These are phyloP conservation scores for Atalantia buxifolia DNA, from an alignment of 345 rosid species.

Conservation along the genomic window DNA sequence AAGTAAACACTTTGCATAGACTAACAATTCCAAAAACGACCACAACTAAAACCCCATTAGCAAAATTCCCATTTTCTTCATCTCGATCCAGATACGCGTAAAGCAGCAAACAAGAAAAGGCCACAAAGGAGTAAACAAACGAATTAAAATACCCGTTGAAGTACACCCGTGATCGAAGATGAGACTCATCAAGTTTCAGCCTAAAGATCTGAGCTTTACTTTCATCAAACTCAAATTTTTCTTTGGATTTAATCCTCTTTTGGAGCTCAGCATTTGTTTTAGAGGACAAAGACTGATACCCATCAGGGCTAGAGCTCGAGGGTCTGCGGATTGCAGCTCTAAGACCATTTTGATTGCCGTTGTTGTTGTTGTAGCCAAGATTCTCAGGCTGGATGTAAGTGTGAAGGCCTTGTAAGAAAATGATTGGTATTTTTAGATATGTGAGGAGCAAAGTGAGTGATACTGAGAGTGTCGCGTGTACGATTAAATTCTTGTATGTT, in stretches of 20 bases:
- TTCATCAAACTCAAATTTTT: slow-evolving; percentile 81
- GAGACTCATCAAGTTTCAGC: slow-evolving; percentile 74
- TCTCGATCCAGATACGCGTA: slow-evolving; percentile 32
- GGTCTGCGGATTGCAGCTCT: slow-evolving; percentile 77
- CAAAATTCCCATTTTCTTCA: slow-evolving; percentile 39
- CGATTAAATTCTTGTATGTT: slow-evolving; percentile 48
- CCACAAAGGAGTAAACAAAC: slow-evolving; percentile 41
- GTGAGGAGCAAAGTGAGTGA: slow-evolving; percentile 46
- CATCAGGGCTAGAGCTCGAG: slow-evolving; percentile 27
- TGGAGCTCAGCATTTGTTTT: slow-evolving; percentile 36
- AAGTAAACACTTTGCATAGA: slow-evolving; percentile 42
- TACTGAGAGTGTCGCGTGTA: slow-evolving; percentile 42
- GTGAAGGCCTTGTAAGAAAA: slow-evolving; percentile 70
- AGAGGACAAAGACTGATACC: slow-evolving; percentile 31
- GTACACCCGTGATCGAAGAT: slow-evolving; percentile 66
- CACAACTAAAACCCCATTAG: slow-evolving; percentile 58
- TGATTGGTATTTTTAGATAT: slow-evolving; percentile 53
- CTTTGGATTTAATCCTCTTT: slow-evolving; percentile 62
- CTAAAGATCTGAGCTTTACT: slow-evolving; percentile 92
- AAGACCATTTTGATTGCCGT: slow-evolving; percentile 32
- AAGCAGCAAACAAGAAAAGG: slow-evolving; percentile 49
- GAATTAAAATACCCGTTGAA: slow-evolving; percentile 52
- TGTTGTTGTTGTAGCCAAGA: slow-evolving; percentile 31
- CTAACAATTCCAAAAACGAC: slow-evolving; percentile 44
- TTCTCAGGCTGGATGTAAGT: slow-evolving; percentile 92